Evolutionary conservation across 495 filamentous ascomycete genomes (phyloP).

Genomic region (Hyaloscypha hepaticicola): DNA sequence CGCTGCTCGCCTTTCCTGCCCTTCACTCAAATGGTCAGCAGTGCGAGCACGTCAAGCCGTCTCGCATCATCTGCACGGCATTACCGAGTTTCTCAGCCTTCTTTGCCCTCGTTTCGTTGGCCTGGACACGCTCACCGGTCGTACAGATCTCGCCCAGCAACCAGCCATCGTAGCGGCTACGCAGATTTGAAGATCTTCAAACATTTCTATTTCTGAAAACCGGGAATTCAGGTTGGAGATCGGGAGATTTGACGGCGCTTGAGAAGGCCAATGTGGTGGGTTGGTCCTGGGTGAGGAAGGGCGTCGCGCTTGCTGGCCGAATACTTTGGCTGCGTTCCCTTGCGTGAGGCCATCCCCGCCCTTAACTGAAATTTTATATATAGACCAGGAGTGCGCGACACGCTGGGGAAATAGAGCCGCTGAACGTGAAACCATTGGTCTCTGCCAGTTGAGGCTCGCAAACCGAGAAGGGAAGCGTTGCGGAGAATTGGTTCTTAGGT

Average conservation of each 20-base stretch:
- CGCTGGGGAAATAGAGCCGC: neutral
- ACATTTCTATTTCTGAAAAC: slow-evolving; percentile 2
- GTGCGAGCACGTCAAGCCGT: slow-evolving; percentile 1
- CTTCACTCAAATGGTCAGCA: neutral
- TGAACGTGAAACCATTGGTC: neutral
- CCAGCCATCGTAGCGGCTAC: slow-evolving; percentile 1
- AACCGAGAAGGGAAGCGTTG: neutral
- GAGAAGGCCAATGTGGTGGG: neutral
- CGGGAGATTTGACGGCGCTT: neutral
- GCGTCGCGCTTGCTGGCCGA: slow-evolving; percentile 5
- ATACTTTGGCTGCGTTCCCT: slow-evolving; percentile 1
- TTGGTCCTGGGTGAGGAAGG: neutral
- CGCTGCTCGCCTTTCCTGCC: neutral
- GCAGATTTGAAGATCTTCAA: neutral
- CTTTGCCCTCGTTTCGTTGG: slow-evolving; percentile 16
- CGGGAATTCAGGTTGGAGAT: neutral
- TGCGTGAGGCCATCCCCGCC: slow-evolving; percentile 13
- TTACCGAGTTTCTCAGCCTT: slow-evolving; percentile 6
- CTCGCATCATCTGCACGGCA: slow-evolving; percentile 7
- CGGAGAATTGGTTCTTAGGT: neutral
- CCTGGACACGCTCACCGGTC: slow-evolving; percentile 25
- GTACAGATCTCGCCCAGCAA: slow-evolving; percentile 1
- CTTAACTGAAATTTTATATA: slow-evolving; percentile 2
- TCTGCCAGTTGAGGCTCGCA: neutral
- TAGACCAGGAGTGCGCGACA: neutral